Base-by-base conservation (phyloP, 257 asterid species). In the Scutellaria baicalensis region DNA sequence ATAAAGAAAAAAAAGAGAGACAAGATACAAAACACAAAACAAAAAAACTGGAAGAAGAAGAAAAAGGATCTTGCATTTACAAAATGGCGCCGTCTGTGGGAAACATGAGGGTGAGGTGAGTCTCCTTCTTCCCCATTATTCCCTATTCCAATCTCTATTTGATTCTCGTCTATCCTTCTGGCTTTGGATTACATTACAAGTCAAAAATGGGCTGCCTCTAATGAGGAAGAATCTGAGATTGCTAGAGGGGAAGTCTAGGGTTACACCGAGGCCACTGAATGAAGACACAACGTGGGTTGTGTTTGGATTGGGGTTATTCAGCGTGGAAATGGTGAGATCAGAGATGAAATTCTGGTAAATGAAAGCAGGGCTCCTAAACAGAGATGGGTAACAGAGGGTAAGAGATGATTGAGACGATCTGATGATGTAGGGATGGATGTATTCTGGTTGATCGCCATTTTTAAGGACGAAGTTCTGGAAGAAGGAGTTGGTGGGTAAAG, bases 391-490 rank as follows among this genome's bases (percentile, higher is more conserved):
- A 36, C 96, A 89, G 16, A 93, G 38, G 5, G 96, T 73, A 1
- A 93, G 90, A 0, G 84, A 40, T 8, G 96, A 89, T 17, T 72
- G 72, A 4, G 85, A 69, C 0, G 99, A 93, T 76, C 78, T 85
- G 47, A 89, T 48, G 31, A 86, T 73, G 74, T 91, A 93, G 0
- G 99, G 99, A 55, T 91, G 99, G 48, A 93, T 77, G 59, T 86
- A 87, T 55, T 93, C 99, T 0, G 97, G 87, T 18, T 93, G 97
- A 68, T 93, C 97, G 27, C 98, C 98, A 48, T 83, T 85, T 69
- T 91, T 91, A 3, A 93, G 86, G 42, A 83, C 85, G 42, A 89
- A 82, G 70, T 93, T 93, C 31, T 93, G 99, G 71, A 91, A 93
- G 62, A 93, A 93, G 2, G 97, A 88, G 68, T 84, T 93, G 2